Evolutionary conservation across 768 basidiomycete species (phyloP), one percentile per base, ranked within the genome.

Genomic region (Leccinum pellstonianum): DNA sequence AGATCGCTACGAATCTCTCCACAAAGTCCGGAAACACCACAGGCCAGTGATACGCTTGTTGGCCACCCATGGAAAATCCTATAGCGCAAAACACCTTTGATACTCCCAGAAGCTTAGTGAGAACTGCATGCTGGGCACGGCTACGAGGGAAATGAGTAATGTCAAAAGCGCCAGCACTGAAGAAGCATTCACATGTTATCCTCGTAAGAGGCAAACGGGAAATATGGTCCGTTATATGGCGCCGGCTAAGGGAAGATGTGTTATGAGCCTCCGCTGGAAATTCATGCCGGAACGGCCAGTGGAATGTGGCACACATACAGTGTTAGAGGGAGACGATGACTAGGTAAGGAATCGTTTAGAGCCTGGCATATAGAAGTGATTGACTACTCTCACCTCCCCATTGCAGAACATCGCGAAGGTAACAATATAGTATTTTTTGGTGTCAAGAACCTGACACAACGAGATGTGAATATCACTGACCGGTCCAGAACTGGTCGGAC

Each of bases 291-390:
- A n/a, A 47, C 5, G 6, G 38, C 4, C 2, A 41, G 17, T 41
- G 17, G 17, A 5, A 52, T 23, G 15, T 8, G 7, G 12, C 12
- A 14, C 48, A 57, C 68, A 51, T 47, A 69, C 69, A n/a, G 68
- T 84, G 64, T 85, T 85, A 0, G 84, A 86, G 25, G 84, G 84
- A 29, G 85, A 86, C 17, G 83, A 86, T 1, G 83, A 86, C 83
- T 85, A 10, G 41, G 29, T 17, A 27, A 51, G 41, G 27, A 55
- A 50, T n/a, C 11, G 15, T 12, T 19, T 35, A 25, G n/a, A n/a
- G 17, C n/a, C 10, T 43, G 43, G n/a, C 9, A 11, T 19, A 43
- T 10, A 31, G 7, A 35, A 29, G 19, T 37, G 15, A 38, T 7
- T 23, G 41, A 38, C 14, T n/a, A 23, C 35, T 17, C 33, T 49